phyloP scores from a whole-genome alignment of 352 stramenopile species.

The Sclerospora graminicola region DNA sequence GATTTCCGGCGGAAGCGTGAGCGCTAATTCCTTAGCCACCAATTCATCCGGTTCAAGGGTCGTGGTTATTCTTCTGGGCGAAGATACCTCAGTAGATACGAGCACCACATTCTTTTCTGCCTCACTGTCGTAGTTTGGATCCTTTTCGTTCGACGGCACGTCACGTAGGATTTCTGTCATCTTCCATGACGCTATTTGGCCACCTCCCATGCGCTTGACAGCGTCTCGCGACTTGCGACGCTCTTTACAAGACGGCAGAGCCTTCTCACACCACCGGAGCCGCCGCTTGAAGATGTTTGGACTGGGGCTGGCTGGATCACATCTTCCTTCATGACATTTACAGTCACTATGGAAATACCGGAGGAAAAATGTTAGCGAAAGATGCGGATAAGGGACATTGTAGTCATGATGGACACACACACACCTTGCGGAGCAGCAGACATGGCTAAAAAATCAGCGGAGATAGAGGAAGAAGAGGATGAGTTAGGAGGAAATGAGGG shows the following conservation, averaged over 20 bases:
- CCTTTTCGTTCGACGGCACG: conserved; percentile 74
- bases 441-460: no score
- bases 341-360: conserved; percentile 4
- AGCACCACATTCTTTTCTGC: conserved; percentile 85
- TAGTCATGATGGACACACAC: neutral
- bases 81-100: conserved; percentile 36
- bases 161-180: conserved; percentile 55
- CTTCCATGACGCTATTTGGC: conserved; percentile 82
- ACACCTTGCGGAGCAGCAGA: no score
- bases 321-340: conserved; percentile 18
- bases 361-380: neutral
- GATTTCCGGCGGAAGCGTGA: conserved; percentile 58
- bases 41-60: conserved; percentile 56
- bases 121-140: conserved; percentile 92
- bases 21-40: conserved; percentile 63
- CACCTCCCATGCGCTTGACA: conserved; percentile 80
- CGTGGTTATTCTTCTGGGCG: conserved; percentile 33
- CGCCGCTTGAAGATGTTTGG: conserved; percentile 8
- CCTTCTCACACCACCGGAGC: conserved; percentile 35
- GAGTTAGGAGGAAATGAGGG: no score
- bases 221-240: conserved; percentile 80
- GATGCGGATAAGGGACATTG: neutral
- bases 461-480: no score
- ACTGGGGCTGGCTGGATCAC: conserved; percentile 10
- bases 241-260: conserved; percentile 52